Evolutionary conservation across 768 basidiomycete genomes (phyloP), one percentile per base, ranked within the genome.

Genomic region (Lentinula raphanica): DNA sequence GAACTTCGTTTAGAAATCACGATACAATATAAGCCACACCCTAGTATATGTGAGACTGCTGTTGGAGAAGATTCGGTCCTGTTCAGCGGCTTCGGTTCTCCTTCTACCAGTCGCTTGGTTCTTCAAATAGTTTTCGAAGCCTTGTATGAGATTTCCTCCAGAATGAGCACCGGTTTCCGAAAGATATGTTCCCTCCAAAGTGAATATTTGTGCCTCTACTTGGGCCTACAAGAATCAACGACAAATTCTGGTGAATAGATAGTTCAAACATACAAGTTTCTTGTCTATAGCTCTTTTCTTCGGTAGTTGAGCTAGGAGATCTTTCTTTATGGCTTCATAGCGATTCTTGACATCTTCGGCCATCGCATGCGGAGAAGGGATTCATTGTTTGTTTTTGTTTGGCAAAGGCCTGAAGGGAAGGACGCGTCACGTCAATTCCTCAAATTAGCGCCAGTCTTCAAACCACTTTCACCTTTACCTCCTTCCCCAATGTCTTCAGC

Each of bases 71-170:
- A 92, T 74, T 48, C 92, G 79, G 66, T 94, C 92, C 12, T 80
- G 74, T 58, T 93, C 92, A 60, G 80, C 82, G 58, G 91, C 80
- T 62, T 93, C 90, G 62, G 86, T 83, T 66, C 85, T 86, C 67
- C 87, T 79, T 64, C 90, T 76, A 6, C 80, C 83, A 8, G 80
- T 76, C 0, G 80, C 80, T 59, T 86, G 87, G 64, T 86, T 86
- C 71, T 93, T 94, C 58, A 93, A 81, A 67, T 92, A 94, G 40
- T 86, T 85, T 56, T 93, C 92, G 62, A 93, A 93, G 3, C 92
- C 92, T 64, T 87, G 87, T 36, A 94, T 87, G 54, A 94, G 92
- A 63, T 94, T 93, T 29, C 92, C 92, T 17, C 91, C 90, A 64
- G 83, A 86, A 60, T 88, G 86, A 0, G 77, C 76, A 1, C 86